A percentile compares a stretch with the other conserved stretches of the same genome.
Evolutionary conservation across 106 monocot genomes (phyloP).

Genomic region (Phalaenopsis equestris): DNA sequence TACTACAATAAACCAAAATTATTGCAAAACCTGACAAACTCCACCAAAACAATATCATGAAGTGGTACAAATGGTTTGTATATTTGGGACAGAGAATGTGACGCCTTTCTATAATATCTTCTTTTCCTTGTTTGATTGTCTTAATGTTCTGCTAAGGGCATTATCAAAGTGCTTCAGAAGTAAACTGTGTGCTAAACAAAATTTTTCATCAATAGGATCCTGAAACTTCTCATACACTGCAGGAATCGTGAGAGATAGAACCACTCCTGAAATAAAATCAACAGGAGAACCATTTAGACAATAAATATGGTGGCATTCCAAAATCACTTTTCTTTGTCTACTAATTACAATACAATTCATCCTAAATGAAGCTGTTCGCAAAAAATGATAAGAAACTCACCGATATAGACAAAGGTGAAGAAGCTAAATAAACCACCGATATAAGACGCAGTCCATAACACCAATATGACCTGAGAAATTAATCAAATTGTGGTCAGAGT

Average conservation of each 20-base stretch:
- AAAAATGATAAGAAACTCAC: slow-evolving; percentile 36
- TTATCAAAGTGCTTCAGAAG: slow-evolving; percentile 32
- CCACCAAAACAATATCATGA: not conserved
- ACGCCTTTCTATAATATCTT: slow-evolving; percentile 48
- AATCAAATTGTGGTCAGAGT: not conserved
- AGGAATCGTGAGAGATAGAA: slow-evolving; percentile 47
- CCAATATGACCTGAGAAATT: slow-evolving; percentile 56
- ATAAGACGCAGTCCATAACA: slow-evolving; percentile 59
- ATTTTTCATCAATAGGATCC: slow-evolving; percentile 64
- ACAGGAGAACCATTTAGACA: not conserved
- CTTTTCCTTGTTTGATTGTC: slow-evolving; percentile 43
- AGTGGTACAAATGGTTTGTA: not conserved
- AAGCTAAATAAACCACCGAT: slow-evolving; percentile 78
- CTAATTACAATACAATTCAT: not conserved
- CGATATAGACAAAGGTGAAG: slow-evolving; percentile 74
- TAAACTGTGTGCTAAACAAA: slow-evolving; percentile 31
- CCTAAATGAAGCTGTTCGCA: not conserved
- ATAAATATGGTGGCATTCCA: not conserved
- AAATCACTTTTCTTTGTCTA: not conserved
- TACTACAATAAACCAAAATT: not conserved
- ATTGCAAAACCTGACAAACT: not conserved
- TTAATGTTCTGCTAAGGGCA: slow-evolving; percentile 23
- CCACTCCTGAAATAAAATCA: slow-evolving; percentile 34
- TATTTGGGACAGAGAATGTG: slow-evolving; percentile 2
- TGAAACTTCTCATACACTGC: slow-evolving; percentile 77